phyloP scores from a whole-genome alignment of 2,329 filamentous ascomycete species.

The Eurotiales sp. region DNA sequence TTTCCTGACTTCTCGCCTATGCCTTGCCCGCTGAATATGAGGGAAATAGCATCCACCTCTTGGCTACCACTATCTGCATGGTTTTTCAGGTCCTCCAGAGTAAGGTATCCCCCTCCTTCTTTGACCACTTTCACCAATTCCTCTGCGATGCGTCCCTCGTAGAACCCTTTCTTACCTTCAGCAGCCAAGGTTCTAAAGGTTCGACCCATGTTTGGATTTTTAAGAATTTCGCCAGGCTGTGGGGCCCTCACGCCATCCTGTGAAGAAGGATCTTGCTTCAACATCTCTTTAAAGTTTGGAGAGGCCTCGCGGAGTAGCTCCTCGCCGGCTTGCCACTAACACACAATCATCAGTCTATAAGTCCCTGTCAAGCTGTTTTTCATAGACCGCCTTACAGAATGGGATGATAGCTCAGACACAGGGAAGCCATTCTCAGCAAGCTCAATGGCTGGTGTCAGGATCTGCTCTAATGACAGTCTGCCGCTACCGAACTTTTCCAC shows the following conservation, averaged over 20 bases:
- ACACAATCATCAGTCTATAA: background rate
- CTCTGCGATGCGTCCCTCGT: slow-evolving; percentile 77
- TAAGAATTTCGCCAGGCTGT: slow-evolving; percentile 79
- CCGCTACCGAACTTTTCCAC: slow-evolving; percentile 87
- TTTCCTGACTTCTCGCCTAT: slow-evolving; percentile 48
- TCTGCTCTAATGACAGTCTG: slow-evolving; percentile 69
- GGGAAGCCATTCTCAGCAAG: slow-evolving; percentile 86
- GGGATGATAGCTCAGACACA: slow-evolving; percentile 73
- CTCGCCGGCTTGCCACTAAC: slow-evolving; percentile 70
- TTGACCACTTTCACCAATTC: slow-evolving; percentile 74
- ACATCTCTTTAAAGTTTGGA: slow-evolving; percentile 80
- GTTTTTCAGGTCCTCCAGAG: slow-evolving; percentile 73
- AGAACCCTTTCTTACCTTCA: slow-evolving; percentile 87
- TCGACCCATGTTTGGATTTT: slow-evolving; percentile 72
- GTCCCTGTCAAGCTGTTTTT: background rate
- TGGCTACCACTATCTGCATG: slow-evolving; percentile 73
- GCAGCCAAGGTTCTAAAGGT: slow-evolving; percentile 77
- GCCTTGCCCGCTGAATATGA: slow-evolving; percentile 69
- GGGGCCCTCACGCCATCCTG: slow-evolving; percentile 71
- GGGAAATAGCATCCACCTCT: slow-evolving; percentile 76
- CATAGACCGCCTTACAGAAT: slow-evolving; percentile 54
- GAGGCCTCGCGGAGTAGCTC: slow-evolving; percentile 65
- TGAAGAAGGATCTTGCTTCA: slow-evolving; percentile 70
- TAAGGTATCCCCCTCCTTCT: slow-evolving; percentile 72
- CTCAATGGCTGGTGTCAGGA: slow-evolving; percentile 77